Percentiles rank a stretch among this genome's conserved stretches.
Evolutionary conservation across 2,329 filamentous ascomycete species (phyloP).

Genomic region (Aspergillus cejpii): DNA sequence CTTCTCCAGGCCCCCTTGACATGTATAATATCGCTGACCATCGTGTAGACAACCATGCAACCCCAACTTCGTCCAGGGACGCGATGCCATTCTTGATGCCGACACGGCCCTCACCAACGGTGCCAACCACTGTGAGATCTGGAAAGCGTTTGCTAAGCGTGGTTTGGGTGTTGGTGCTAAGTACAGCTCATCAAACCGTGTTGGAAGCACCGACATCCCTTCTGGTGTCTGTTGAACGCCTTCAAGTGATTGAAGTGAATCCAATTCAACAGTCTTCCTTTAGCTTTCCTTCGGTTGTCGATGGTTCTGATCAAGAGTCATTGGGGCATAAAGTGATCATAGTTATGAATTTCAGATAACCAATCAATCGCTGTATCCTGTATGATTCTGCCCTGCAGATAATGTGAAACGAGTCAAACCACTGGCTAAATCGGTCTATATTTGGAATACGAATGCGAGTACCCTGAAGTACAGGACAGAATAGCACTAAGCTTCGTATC

Average conservation of each 20-base stretch:
- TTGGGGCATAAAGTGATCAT: too few species aligned
- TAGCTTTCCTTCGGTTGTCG: too few species aligned
- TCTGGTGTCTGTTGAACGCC: not conserved
- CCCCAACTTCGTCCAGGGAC: constrained; percentile 12
- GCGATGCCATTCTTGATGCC: constrained; percentile 14
- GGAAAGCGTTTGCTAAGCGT: constrained; percentile 14
- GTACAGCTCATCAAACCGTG: not conserved
- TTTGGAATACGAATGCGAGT: not conserved
- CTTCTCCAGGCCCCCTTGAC: too few species aligned
- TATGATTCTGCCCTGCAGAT: too few species aligned
- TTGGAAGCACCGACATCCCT: constrained; percentile 1
- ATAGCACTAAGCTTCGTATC: not conserved
- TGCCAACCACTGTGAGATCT: constrained; percentile 13
- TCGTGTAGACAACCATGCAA: constrained; percentile 13
- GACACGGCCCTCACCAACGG: constrained; percentile 10
- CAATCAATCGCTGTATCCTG: too few species aligned
- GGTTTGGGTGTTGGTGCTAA: constrained; percentile 7
- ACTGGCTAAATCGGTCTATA: too few species aligned
- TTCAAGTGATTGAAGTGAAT: too few species aligned
- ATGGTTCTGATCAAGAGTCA: too few species aligned
- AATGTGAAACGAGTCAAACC: too few species aligned
- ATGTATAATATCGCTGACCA: constrained; percentile 1
- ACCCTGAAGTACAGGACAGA: too few species aligned
- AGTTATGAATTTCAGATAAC: not conserved
- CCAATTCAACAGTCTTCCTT: too few species aligned